A percentile compares a stretch with the other conserved stretches of the same genome.
phyloP scores from a whole-genome alignment of 257 asterid genomes.

The Solanum sejunctum region DNA sequence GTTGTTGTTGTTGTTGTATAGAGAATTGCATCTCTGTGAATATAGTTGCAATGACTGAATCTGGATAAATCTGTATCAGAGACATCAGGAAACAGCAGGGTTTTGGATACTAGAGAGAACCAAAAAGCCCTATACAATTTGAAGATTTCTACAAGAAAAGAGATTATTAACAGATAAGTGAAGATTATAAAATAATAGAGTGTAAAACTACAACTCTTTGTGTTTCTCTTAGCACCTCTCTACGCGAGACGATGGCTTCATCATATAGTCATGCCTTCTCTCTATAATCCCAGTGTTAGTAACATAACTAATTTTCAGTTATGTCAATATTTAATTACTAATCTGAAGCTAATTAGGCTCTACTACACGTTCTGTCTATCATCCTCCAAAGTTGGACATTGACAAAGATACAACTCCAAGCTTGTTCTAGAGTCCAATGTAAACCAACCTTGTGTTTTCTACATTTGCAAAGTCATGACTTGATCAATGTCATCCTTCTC shows the following conservation, averaged over 20 bases:
- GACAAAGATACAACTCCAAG: not conserved
- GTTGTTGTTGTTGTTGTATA: too few species aligned
- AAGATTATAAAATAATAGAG: not conserved
- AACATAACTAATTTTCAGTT: not conserved
- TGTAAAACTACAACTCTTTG: not conserved
- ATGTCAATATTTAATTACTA: not conserved
- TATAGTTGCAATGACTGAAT: too few species aligned
- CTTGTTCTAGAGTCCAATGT: not conserved
- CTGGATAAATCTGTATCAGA: not conserved
- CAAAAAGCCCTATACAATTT: not conserved
- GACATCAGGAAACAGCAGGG: not conserved
- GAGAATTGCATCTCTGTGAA: not conserved
- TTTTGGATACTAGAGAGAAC: not conserved
- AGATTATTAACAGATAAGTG: not conserved
- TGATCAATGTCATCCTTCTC: not conserved
- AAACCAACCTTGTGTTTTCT: not conserved
- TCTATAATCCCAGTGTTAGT: not conserved
- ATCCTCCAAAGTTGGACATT: not conserved
- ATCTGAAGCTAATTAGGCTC: not conserved
- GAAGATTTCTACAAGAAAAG: not conserved
- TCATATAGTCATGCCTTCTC: not conserved
- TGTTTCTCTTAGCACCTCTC: not conserved
- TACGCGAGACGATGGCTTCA: not conserved
- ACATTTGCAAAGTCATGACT: not conserved
- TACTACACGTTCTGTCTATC: not conserved